These are phyloP conservation scores for Macrolepiota dolichaula DNA, from an alignment of 768 basidiomycete species.

Conservation along the genomic window DNA sequence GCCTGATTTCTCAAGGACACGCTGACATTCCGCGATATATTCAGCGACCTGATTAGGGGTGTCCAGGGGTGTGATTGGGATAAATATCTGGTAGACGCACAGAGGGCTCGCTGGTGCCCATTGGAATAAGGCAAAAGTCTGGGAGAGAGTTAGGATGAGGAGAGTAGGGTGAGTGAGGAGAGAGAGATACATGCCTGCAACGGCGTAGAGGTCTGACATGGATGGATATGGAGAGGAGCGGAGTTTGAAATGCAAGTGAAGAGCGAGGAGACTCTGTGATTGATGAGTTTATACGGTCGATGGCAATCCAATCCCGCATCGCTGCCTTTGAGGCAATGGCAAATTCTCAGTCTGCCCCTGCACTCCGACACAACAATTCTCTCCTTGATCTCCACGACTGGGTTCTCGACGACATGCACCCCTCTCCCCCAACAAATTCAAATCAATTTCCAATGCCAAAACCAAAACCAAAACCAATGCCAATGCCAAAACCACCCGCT, in stretches of 20 bases:
- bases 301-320: slow-evolving; percentile 55
- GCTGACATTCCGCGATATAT: slow-evolving; percentile 79
- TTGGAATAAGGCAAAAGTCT: slow-evolving; percentile 91
- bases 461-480: background rate
- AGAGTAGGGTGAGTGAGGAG: slow-evolving; percentile 1
- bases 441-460: no score
- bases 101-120: slow-evolving; percentile 73
- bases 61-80: slow-evolving; percentile 18
- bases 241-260: slow-evolving; percentile 14
- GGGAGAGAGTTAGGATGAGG: background rate
- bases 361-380: slow-evolving; percentile 52
- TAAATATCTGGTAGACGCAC: slow-evolving; percentile 39
- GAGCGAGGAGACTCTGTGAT: background rate
- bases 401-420: slow-evolving; percentile 58
- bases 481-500: slow-evolving; percentile 10
- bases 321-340: slow-evolving; percentile 55
- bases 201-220: slow-evolving; percentile 62
- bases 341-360: slow-evolving; percentile 45
- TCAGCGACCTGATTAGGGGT: slow-evolving; percentile 56
- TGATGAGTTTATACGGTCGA: slow-evolving; percentile 26
- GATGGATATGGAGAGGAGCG: slow-evolving; percentile 10
- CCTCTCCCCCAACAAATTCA: background rate
- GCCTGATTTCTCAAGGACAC: slow-evolving; percentile 79
- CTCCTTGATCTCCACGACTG: slow-evolving; percentile 73
- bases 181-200: slow-evolving; percentile 51